Evolutionary conservation across 306 rosid genomes (phyloP), one percentile per base, ranked within the genome.

Genomic region (Comarum palustre): DNA sequence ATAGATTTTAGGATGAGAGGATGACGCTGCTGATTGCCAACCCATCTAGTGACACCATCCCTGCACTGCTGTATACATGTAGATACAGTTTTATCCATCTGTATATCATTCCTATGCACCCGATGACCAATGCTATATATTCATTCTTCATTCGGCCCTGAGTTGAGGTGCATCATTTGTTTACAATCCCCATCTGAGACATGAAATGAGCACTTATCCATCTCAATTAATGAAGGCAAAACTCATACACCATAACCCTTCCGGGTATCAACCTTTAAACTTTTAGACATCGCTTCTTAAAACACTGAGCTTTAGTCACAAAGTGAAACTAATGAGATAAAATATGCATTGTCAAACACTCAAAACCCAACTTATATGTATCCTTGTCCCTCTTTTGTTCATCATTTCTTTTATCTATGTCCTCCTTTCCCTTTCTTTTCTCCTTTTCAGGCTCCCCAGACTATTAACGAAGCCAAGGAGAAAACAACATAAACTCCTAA

Each of bases 21-120:
- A 70, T 22, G 64, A 64, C 24, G 24, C 50, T 20, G 38, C 36
- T 38, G 51, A 54, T 52, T 14, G 65, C 39, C 50, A 71, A 65
- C 65, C 73, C 24, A 24, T 51, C 9, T 34, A 48, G 47, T 50
- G 73, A 52, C 52, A 12, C 11, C 62, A 31, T 27, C 13, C 32
- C 43, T 42, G 64, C 39, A n/a, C 43, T 47, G 60, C 13, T 47
- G 57, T 47, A 4, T 68, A 17, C 60, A 47, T 9, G 17, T 4
- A 43, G 27, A 38, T 45, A 20, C 27, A 25, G 17, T 13, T 47
- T 31, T 19, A 2, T 46, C 27, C 19, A 5, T 46, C 27, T 31
- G 31, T 17, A 24, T 66, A 15, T 20, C 39, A 66, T 24, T 43
- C n/a, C 19, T 14, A 41, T 11, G 22, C 31, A 45, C 71, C 55